Percentiles rank a stretch among this genome's conserved stretches.
Evolutionary conservation across 2,329 filamentous ascomycete genomes (phyloP).

Genomic region (Orbilia ellipsospora): DNA sequence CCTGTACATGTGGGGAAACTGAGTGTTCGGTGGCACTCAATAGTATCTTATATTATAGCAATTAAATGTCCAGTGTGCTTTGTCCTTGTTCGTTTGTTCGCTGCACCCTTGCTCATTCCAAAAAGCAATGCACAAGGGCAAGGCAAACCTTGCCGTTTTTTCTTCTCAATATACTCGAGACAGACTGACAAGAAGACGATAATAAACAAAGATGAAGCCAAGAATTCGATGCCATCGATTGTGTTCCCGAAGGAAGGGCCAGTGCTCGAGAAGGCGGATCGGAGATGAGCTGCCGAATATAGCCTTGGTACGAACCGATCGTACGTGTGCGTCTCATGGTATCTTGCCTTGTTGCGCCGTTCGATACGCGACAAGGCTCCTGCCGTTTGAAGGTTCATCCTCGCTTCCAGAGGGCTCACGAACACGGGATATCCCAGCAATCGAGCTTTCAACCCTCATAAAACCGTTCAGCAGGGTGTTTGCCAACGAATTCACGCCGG

Average conservation of each 20-base stretch:
- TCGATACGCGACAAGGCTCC: slow-evolving; percentile 43
- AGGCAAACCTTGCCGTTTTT: slow-evolving; percentile 29
- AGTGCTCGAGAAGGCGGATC: slow-evolving; percentile 28
- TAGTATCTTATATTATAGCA: slow-evolving; percentile 54
- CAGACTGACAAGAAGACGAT: slow-evolving; percentile 11
- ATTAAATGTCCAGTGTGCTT: slow-evolving; percentile 51
- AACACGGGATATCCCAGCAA: slow-evolving; percentile 44
- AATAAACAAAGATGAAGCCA: neutral
- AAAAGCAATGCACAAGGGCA: slow-evolving; percentile 36
- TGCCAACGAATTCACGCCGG: neutral
- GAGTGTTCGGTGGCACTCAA: slow-evolving; percentile 40
- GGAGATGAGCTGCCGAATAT: slow-evolving; percentile 44
- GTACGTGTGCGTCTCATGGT: slow-evolving; percentile 21
- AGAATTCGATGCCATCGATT: slow-evolving; percentile 10
- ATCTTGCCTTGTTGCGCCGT: slow-evolving; percentile 35
- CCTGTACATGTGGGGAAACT: slow-evolving; percentile 24
- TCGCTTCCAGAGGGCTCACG: slow-evolving; percentile 37
- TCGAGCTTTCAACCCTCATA: slow-evolving; percentile 15
- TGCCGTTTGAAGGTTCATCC: slow-evolving; percentile 45
- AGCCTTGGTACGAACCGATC: slow-evolving; percentile 33
- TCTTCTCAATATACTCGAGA: slow-evolving; percentile 35
- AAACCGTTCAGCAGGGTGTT: neutral
- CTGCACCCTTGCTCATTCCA: slow-evolving; percentile 30
- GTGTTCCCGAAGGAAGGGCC: slow-evolving; percentile 9
- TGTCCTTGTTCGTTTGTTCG: slow-evolving; percentile 35